Evolutionary conservation across 2,329 filamentous ascomycete species (phyloP).

Genomic region (Septoria linicola): DNA sequence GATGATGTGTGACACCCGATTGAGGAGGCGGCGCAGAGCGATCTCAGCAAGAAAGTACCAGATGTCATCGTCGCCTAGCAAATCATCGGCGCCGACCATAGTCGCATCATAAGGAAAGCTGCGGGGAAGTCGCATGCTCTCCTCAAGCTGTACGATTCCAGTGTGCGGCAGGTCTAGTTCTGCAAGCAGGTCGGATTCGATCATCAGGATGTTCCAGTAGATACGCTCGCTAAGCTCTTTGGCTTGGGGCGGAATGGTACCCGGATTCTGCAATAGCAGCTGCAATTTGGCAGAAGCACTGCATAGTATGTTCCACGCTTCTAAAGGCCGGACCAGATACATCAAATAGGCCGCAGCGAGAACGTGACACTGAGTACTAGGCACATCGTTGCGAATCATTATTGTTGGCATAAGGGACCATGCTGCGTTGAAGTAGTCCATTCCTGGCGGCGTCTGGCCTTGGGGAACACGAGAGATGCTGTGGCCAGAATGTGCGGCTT

Average conservation of each 20-base stretch:
- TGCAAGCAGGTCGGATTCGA: conserved; percentile 74
- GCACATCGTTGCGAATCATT: conserved; percentile 75
- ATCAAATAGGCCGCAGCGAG: conserved; percentile 79
- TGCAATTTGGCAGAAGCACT: conserved; percentile 80
- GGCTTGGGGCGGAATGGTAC: conserved; percentile 67
- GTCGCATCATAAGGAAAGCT: conserved; percentile 71
- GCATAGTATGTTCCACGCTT: conserved; percentile 78
- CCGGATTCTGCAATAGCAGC: conserved; percentile 71
- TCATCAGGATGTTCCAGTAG: conserved; percentile 80
- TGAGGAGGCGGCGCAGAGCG: conserved; percentile 68
- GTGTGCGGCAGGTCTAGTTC: conserved; percentile 80
- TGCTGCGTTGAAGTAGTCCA: conserved; percentile 77
- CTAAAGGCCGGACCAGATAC: conserved; percentile 76
- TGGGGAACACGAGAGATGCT: conserved; percentile 72
- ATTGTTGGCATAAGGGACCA: conserved; percentile 75
- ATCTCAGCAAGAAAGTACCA: conserved; percentile 89
- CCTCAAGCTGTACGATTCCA: conserved; percentile 78
- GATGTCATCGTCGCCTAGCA: conserved; percentile 66
- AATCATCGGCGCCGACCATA: conserved; percentile 44
- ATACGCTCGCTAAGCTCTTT: conserved; percentile 73
- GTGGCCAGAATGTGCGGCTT: conserved; percentile 67
- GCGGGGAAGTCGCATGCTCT: conserved; percentile 73
- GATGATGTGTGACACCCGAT: conserved; percentile 36
- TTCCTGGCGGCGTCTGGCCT: conserved; percentile 69
- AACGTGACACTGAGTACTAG: conserved; percentile 77